These are phyloP conservation scores for Sporothrix curviconia DNA, from an alignment of 2,329 filamentous ascomycete genomes.

Conservation along the genomic window DNA sequence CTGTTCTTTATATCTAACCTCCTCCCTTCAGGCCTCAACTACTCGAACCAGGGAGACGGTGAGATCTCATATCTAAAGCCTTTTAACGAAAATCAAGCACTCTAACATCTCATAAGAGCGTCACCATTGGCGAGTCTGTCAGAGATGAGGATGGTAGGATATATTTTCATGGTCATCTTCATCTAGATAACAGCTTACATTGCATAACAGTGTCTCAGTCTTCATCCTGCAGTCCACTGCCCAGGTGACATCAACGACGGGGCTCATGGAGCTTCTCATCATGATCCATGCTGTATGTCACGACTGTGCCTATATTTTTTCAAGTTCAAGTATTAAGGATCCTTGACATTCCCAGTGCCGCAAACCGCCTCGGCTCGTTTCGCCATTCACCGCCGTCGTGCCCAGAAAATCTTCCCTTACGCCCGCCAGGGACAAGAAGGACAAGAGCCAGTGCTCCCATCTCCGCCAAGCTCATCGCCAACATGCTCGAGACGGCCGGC, in stretches of 20 bases:
- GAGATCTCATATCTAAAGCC: background rate
- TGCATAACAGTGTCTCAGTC: slow-evolving; percentile 31
- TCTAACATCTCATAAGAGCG: slow-evolving; percentile 41
- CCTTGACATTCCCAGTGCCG: slow-evolving; percentile 17
- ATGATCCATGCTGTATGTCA: slow-evolving; percentile 74
- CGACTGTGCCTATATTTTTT: background rate
- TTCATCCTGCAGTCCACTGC: slow-evolving; percentile 95
- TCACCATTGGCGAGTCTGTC: slow-evolving; percentile 93
- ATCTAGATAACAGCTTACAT: too few species aligned
- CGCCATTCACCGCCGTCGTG: slow-evolving; percentile 21
- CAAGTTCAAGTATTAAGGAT: too few species aligned
- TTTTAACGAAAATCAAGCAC: background rate
- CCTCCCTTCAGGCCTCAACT: slow-evolving; percentile 48
- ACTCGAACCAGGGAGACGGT: slow-evolving; percentile 76
- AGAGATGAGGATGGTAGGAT: slow-evolving; percentile 74
- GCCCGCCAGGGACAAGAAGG: slow-evolving; percentile 94
- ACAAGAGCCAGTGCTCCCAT: slow-evolving; percentile 68
- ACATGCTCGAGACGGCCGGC: slow-evolving; percentile 93
- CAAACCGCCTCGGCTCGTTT: slow-evolving; percentile 22
- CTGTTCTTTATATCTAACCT: too few species aligned
- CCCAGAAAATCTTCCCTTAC: slow-evolving; percentile 96
- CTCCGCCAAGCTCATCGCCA: slow-evolving; percentile 89
- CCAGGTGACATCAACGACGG: slow-evolving; percentile 94
- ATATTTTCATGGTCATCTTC: background rate
- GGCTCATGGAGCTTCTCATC: slow-evolving; percentile 94